Evolutionary conservation across 306 rosid species (phyloP).

Genomic region (Quillaja saponaria): DNA sequence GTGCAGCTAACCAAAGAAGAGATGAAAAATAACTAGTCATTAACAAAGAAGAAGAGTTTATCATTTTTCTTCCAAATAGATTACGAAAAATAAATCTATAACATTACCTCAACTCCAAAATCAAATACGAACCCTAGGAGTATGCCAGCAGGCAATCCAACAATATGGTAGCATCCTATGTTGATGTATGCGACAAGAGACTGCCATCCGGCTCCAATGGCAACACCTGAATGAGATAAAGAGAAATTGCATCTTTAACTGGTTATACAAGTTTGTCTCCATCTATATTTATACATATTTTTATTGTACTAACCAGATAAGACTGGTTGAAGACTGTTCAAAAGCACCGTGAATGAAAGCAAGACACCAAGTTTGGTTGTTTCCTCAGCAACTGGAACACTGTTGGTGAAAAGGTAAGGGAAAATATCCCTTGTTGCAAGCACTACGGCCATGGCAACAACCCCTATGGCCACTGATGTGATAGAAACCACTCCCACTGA

Average conservation of each 20-base stretch:
- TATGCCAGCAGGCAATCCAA: constrained; percentile 82
- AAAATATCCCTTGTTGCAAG: constrained; percentile 50
- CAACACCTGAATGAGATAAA: constrained; percentile 62
- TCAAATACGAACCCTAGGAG: constrained; percentile 61
- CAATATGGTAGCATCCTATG: constrained; percentile 60
- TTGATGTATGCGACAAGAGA: constrained; percentile 76
- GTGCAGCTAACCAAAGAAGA: neutral
- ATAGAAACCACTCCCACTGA: constrained; percentile 66
- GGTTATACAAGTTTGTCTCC: neutral
- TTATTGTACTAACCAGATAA: constrained; percentile 46
- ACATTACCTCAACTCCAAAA: constrained; percentile 59
- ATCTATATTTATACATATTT: neutral
- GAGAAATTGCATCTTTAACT: neutral
- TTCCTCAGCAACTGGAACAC: constrained; percentile 62
- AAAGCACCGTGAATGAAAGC: constrained; percentile 58
- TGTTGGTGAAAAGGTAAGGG: constrained; percentile 64
- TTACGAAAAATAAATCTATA: no score
- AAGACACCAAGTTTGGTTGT: constrained; percentile 67
- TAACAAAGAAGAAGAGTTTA: no score
- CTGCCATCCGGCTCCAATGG: constrained; percentile 93
- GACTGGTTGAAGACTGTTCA: constrained; percentile 76
- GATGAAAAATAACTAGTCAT: no score
- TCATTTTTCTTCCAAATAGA: no score
- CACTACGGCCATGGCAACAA: constrained; percentile 46
- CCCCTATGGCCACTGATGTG: constrained; percentile 67